These are phyloP conservation scores for Trichoderma sp. DNA, from an alignment of 2,329 filamentous ascomycete genomes.

Conservation along the genomic window DNA sequence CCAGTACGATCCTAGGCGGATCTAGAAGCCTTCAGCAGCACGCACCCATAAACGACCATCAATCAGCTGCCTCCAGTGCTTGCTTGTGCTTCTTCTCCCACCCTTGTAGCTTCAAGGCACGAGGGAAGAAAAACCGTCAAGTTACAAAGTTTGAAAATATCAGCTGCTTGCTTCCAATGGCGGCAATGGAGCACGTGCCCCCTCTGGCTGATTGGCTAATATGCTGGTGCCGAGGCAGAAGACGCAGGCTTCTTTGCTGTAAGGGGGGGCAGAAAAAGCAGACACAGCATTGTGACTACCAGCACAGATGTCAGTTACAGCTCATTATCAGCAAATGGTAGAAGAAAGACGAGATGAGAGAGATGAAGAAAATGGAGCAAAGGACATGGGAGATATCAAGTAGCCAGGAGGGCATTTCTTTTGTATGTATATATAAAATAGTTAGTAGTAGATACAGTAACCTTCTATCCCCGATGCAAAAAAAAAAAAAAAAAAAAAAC, in stretches of 20 bases:
- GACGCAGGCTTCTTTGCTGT: not conserved
- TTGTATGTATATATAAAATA: not conserved
- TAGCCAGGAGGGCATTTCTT: not conserved
- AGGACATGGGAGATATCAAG: not conserved
- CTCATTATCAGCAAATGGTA: not conserved
- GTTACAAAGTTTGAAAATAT: not conserved
- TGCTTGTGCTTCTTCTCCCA: not conserved
- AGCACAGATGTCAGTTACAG: not conserved
- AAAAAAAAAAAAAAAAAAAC: not conserved
- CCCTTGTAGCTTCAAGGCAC: not conserved
- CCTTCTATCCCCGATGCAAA: slow-evolving; percentile 8
- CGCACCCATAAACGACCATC: not conserved
- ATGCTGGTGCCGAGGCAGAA: not conserved
- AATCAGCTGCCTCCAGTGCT: not conserved
- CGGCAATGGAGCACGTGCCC: slow-evolving; percentile 13
- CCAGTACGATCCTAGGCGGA: not conserved
- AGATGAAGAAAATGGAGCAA: not conserved
- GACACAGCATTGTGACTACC: not conserved
- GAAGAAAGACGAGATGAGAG: not conserved
- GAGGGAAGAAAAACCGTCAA: not conserved
- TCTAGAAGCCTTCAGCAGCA: not conserved
- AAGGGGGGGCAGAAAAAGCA: not conserved
- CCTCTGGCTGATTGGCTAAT: not conserved
- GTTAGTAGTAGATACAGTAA: not conserved
- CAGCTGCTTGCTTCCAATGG: not conserved